Conservation (phyloP, 805 yeast genomes). For the Starmerella vitae region DNA sequence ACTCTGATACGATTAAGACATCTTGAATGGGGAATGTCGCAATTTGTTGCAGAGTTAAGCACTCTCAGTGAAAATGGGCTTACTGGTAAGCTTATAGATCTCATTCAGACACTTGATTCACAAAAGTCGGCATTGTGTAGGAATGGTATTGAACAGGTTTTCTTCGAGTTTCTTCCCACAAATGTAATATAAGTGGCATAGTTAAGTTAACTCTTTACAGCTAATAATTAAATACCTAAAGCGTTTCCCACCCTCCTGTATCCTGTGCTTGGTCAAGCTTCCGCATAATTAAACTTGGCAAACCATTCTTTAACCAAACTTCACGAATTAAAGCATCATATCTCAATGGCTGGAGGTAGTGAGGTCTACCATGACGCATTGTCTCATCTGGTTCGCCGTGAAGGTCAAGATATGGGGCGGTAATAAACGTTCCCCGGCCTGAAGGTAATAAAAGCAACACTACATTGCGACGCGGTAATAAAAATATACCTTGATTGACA, state of each 20-base stretch:
- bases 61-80: neutral
- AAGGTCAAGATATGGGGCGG: constrained; percentile 70
- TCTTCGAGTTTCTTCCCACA: constrained; percentile 1
- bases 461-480: constrained; percentile 56
- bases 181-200: constrained; percentile 1
- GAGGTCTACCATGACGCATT: constrained; percentile 53
- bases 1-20: constrained; percentile 1
- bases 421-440: constrained; percentile 70
- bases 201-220: too few species aligned
- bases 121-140: constrained; percentile 3
- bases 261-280: constrained; percentile 67
- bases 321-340: constrained; percentile 54
- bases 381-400: constrained; percentile 81
- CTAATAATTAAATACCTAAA: constrained; percentile 32
- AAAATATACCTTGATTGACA: constrained; percentile 55
- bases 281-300: constrained; percentile 64
- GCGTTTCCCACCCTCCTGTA: constrained; percentile 91
- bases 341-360: constrained; percentile 45
- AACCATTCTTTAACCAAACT: constrained; percentile 67
- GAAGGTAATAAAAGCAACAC: constrained; percentile 46
- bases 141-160: constrained; percentile 6
- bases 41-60: neutral
- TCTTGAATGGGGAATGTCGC: constrained; percentile 3
- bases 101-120: neutral
- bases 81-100: neutral